Conservation (phyloP, 495 filamentous ascomycete genomes). For the Aspergillus mulundensis region DNA sequence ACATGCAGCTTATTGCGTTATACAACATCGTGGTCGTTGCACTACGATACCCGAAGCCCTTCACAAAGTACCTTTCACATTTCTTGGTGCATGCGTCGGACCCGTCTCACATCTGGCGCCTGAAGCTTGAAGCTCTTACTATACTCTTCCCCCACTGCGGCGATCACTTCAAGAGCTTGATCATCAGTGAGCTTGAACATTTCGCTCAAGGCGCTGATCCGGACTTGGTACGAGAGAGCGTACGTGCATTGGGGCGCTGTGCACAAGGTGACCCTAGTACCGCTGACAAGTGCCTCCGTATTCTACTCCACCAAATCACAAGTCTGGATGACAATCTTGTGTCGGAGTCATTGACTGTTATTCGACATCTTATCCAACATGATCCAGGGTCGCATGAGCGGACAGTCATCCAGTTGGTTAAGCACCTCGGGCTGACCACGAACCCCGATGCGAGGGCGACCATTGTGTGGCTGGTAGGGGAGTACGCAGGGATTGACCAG, state of each 20-base stretch:
- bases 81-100: constrained; percentile 83
- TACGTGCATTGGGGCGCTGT: constrained; percentile 88
- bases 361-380: constrained; percentile 92
- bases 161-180: constrained; percentile 70
- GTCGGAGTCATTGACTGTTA: constrained; percentile 86
- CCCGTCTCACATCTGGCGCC: constrained; percentile 74
- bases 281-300: constrained; percentile 68
- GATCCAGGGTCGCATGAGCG: constrained; percentile 68
- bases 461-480: constrained; percentile 96
- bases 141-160: constrained; percentile 83
- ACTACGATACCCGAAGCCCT: constrained; percentile 64
- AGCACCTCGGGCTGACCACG: constrained; percentile 79
- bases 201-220: constrained; percentile 76
- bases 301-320: constrained; percentile 80
- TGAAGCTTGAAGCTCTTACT: constrained; percentile 88
- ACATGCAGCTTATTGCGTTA: constrained; percentile 83
- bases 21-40: constrained; percentile 92
- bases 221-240: constrained; percentile 77
- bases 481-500: constrained; percentile 75
- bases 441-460: constrained; percentile 83
- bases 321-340: constrained; percentile 81
- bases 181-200: constrained; percentile 88
- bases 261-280: constrained; percentile 71
- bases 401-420: constrained; percentile 88
- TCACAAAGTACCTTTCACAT: constrained; percentile 79